These are phyloP conservation scores for Physcomitrium patens DNA, from an alignment of 225 moss, liverwort and hornwort genomes.

Conservation along the genomic window DNA sequence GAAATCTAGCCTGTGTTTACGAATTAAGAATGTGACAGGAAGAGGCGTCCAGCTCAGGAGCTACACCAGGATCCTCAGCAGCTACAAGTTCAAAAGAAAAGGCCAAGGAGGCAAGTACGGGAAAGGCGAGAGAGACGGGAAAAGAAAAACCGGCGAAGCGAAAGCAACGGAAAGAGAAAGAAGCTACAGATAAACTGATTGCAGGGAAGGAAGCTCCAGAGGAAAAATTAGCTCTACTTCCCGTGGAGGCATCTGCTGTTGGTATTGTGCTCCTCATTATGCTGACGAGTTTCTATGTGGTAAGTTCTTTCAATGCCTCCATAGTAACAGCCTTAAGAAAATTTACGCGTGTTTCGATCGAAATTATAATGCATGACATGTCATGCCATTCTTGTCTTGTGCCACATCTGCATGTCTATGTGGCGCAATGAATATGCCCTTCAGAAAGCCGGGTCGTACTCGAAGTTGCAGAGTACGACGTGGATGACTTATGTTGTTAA, in stretches of 20 bases:
- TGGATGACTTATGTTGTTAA: background rate
- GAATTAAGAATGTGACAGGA: slow-evolving; percentile 42
- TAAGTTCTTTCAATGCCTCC: slow-evolving; percentile 48
- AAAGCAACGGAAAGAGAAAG: slow-evolving; percentile 81
- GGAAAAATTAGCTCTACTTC: slow-evolving; percentile 65
- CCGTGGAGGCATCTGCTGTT: slow-evolving; percentile 87
- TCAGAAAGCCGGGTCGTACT: slow-evolving; percentile 12
- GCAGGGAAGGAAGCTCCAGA: slow-evolving; percentile 59
- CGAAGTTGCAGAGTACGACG: slow-evolving; percentile 11
- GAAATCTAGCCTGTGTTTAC: slow-evolving; percentile 22
- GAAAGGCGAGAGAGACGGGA: slow-evolving; percentile 70
- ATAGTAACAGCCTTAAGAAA: slow-evolving; percentile 6
- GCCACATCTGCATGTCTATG: slow-evolving; percentile 1
- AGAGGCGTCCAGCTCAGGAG: slow-evolving; percentile 41
- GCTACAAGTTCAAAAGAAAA: slow-evolving; percentile 56
- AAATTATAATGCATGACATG: slow-evolving; percentile 4
- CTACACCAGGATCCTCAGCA: slow-evolving; percentile 44
- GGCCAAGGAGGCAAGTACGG: slow-evolving; percentile 49
- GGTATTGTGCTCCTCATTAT: slow-evolving; percentile 76
- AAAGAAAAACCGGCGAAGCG: slow-evolving; percentile 78
- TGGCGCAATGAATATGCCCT: background rate
- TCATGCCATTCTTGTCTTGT: background rate
- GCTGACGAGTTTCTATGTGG: slow-evolving; percentile 90
- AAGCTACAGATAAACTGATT: slow-evolving; percentile 55
- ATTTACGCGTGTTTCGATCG: background rate